These are phyloP conservation scores for Floccularia luteovirens DNA, from an alignment of 768 basidiomycete genomes.

Conservation along the genomic window DNA sequence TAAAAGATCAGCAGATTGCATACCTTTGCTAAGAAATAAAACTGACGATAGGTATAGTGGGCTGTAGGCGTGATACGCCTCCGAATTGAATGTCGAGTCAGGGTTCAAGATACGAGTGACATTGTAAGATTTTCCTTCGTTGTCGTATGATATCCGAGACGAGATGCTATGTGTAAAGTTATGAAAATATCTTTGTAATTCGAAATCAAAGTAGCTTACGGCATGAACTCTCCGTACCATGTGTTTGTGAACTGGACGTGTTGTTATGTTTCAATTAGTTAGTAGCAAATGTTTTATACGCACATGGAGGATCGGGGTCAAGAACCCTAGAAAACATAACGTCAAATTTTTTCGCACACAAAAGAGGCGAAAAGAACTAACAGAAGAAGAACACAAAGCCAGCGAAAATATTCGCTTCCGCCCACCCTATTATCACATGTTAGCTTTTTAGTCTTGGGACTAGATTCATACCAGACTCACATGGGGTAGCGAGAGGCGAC, in stretches of 20 bases:
- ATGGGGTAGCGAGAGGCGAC: constrained; percentile 43
- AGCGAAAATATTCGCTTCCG: constrained; percentile 54
- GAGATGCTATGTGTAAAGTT: constrained; percentile 35
- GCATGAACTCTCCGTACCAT: constrained; percentile 47
- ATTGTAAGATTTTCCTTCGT: constrained; percentile 48
- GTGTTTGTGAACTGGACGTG: constrained; percentile 45
- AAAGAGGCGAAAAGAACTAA: constrained; percentile 9
- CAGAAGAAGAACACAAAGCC: constrained; percentile 65
- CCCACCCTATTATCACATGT: constrained; percentile 43
- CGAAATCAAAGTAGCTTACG: constrained; percentile 26
- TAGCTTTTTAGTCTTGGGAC: background rate
- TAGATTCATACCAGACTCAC: constrained; percentile 11
- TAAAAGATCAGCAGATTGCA: background rate
- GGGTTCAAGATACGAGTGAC: constrained; percentile 44
- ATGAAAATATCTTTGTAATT: background rate
- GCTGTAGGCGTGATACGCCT: constrained; percentile 45
- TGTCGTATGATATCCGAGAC: constrained; percentile 53
- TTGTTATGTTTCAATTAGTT: background rate
- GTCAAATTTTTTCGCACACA: background rate
- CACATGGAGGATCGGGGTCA: constrained; percentile 50
- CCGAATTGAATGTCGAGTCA: constrained; percentile 42
- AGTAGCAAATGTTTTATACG: constrained; percentile 9
- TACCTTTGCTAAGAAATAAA: background rate
- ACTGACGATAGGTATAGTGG: constrained; percentile 50
- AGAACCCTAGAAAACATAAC: constrained; percentile 30